These are phyloP conservation scores for Phytophthora chlamydospora DNA, from an alignment of 352 stramenopile genomes.

Conservation along the genomic window DNA sequence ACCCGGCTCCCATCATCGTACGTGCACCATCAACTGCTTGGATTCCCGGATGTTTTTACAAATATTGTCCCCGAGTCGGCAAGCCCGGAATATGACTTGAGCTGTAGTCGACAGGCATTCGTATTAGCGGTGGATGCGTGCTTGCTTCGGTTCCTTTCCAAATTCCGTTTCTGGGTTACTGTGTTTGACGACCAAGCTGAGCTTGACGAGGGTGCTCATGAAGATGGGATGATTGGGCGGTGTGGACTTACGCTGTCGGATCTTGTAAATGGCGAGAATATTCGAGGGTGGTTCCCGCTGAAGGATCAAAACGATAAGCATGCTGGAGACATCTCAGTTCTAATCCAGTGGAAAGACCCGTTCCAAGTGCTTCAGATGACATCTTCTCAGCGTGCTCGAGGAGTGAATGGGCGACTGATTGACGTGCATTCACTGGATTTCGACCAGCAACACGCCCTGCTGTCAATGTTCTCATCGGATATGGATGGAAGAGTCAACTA, in stretches of 20 bases:
- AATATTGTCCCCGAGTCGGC: constrained; percentile 73
- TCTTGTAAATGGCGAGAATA: constrained; percentile 69
- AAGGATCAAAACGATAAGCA: constrained; percentile 57
- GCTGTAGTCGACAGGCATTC: constrained; percentile 67
- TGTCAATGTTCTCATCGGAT: constrained; percentile 61
- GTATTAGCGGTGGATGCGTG: constrained; percentile 72
- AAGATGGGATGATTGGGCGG: constrained; percentile 77
- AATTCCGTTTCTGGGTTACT: constrained; percentile 83
- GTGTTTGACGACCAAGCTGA: constrained; percentile 86
- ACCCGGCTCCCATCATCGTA: constrained; percentile 73
- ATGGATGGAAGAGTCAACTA: constrained; percentile 79
- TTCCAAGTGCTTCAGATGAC: constrained; percentile 72
- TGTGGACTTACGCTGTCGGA: constrained; percentile 69
- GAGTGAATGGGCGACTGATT: constrained; percentile 30
- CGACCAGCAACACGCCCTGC: constrained; percentile 70
- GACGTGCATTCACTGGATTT: constrained; percentile 71
- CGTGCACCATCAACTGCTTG: constrained; percentile 91
- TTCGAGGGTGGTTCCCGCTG: constrained; percentile 80
- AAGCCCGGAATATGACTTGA: constrained; percentile 80
- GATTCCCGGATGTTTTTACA: constrained; percentile 90
- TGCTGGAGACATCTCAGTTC: constrained; percentile 71
- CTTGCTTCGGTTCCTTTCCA: constrained; percentile 82
- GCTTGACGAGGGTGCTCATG: constrained; percentile 32
- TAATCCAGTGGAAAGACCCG: constrained; percentile 80
- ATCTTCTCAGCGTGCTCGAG: constrained; percentile 37